Evolutionary conservation across 352 stramenopile genomes (phyloP).

Genomic region (Pilasporangium apinafurcum): DNA sequence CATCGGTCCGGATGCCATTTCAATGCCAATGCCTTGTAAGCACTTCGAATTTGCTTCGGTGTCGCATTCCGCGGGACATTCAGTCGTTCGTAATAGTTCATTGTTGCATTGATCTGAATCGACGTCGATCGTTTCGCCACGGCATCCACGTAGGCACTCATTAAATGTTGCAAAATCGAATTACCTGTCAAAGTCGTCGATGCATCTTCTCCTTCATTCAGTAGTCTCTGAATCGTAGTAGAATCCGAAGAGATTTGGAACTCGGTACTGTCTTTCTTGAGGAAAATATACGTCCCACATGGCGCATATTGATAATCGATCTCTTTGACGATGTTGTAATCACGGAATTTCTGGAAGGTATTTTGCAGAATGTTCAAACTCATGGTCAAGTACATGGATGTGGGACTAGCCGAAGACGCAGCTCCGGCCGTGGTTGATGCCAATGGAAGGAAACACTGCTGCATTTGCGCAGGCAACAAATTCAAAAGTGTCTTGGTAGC

Average conservation of each 20-base stretch:
- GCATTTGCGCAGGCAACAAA: constrained; percentile 66
- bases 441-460: constrained; percentile 50
- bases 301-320: constrained; percentile 72
- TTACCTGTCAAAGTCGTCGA: constrained; percentile 57
- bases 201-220: constrained; percentile 45
- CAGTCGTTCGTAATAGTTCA: constrained; percentile 86
- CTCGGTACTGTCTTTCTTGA: constrained; percentile 47
- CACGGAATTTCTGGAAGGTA: constrained; percentile 75
- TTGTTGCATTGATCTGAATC: constrained; percentile 74
- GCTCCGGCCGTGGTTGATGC: not conserved
- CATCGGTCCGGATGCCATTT: constrained; percentile 86
- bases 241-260: constrained; percentile 49
- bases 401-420: constrained; percentile 17
- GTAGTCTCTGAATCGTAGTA: constrained; percentile 19
- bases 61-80: constrained; percentile 60
- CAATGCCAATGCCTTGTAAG: constrained; percentile 71
- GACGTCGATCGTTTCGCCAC: constrained; percentile 67
- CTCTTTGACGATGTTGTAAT: constrained; percentile 71
- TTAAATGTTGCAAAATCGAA: constrained; percentile 74
- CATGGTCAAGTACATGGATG: constrained; percentile 75
- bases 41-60: constrained; percentile 53
- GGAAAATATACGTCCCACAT: constrained; percentile 72
- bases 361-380: constrained; percentile 75
- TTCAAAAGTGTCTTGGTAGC: constrained; percentile 69
- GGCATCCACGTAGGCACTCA: constrained; percentile 74